Conservation (phyloP, 2,329 filamentous ascomycete genomes). For the Helotiales sp. region DNA sequence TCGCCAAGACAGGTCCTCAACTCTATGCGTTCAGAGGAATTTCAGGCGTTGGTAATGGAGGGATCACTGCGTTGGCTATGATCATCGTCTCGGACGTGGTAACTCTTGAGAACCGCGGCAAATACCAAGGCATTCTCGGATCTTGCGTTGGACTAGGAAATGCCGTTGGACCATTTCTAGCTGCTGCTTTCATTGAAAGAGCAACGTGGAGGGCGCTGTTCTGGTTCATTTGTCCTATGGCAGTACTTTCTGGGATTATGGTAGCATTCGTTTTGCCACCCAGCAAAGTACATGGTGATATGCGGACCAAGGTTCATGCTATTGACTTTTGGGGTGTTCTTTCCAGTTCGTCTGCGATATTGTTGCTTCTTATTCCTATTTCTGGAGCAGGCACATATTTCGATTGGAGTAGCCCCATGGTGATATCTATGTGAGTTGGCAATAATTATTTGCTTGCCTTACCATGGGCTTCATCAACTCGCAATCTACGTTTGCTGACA, state of each 20-base stretch:
- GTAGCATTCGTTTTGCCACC: slow-evolving; percentile 52
- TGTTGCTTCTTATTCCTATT: slow-evolving; percentile 63
- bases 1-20: slow-evolving; percentile 54
- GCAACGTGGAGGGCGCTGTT: slow-evolving; percentile 46
- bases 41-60: slow-evolving; percentile 62
- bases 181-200: slow-evolving; percentile 39
- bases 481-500: background rate
- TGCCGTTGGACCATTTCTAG: slow-evolving; percentile 45
- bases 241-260: slow-evolving; percentile 45
- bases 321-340: slow-evolving; percentile 61
- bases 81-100: slow-evolving; percentile 63
- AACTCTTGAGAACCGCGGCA: slow-evolving; percentile 57
- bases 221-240: slow-evolving; percentile 53
- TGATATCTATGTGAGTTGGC: slow-evolving; percentile 52
- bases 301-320: slow-evolving; percentile 49
- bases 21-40: slow-evolving; percentile 62
- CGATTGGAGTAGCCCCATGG: slow-evolving; percentile 54
- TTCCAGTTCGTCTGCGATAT: slow-evolving; percentile 53
- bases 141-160: slow-evolving; percentile 44
- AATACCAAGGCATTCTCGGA: slow-evolving; percentile 47
- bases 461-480: background rate
- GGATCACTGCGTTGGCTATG: slow-evolving; percentile 58
- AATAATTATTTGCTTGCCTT: background rate
- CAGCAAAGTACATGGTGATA: slow-evolving; percentile 47
- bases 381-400: slow-evolving; percentile 61